Evolutionary conservation across 108 stramenopile species (phyloP).

Genomic region (Hondaea fermentalgiana): DNA sequence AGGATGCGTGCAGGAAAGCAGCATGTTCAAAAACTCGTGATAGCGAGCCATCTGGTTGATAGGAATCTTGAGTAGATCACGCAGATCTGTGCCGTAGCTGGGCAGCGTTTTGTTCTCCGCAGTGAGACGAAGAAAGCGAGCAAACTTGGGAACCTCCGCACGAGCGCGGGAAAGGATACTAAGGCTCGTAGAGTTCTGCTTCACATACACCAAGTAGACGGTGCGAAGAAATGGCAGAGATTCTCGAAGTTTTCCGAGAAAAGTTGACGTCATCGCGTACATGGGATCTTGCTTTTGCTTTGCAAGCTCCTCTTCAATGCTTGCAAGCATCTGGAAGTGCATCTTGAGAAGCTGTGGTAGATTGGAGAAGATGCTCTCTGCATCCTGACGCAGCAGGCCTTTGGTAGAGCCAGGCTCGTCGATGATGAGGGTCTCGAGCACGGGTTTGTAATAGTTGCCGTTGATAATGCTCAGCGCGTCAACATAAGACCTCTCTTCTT

Average conservation of each 20-base stretch:
- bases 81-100: constrained; percentile 1
- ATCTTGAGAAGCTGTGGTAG: neutral
- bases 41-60: constrained; percentile 12
- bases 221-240: neutral
- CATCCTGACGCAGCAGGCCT: neutral
- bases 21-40: constrained; percentile 2
- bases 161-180: neutral
- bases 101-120: constrained; percentile 5
- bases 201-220: neutral
- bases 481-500: neutral
- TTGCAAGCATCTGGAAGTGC: neutral
- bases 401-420: neutral
- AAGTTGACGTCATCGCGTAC: neutral
- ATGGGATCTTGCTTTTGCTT: neutral
- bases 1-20: constrained; percentile 10
- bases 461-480: constrained; percentile 3
- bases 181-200: neutral
- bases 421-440: neutral
- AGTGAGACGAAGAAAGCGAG: neutral
- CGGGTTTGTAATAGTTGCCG: neutral
- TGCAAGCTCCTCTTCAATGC: neutral
- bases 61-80: neutral
- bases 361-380: neutral
- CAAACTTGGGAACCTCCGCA: neutral
- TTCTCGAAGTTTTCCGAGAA: neutral